Percentiles rank a stretch among this genome's conserved stretches.
Conservation (phyloP, 1,139 yeast species). For the Blastobotrys capitulatus region DNA sequence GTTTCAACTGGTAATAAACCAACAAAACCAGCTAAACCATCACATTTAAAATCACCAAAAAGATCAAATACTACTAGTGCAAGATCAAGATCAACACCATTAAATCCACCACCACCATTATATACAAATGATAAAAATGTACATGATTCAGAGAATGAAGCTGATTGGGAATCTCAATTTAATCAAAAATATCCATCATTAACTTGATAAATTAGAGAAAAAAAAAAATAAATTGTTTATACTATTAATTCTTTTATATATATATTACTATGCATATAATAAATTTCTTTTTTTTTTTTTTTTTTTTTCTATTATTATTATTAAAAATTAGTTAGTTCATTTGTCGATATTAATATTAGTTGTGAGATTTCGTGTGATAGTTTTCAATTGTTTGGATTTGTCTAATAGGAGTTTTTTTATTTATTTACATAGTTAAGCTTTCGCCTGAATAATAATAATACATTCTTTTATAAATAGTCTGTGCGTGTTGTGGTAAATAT, state of each 20-base stretch:
- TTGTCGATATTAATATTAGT: too few species aligned
- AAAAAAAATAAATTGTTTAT: neutral
- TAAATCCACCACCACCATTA: neutral
- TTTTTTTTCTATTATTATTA: too few species aligned
- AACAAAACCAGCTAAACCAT: conserved; percentile 12
- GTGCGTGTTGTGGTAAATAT: conserved; percentile 26
- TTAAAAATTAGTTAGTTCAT: too few species aligned
- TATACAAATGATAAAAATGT: neutral
- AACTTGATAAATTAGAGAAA: too few species aligned
- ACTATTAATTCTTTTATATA: too few species aligned
- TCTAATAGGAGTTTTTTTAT: neutral
- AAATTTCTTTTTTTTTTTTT: too few species aligned
- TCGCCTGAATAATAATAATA: conserved; percentile 23
- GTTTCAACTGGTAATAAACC: too few species aligned
- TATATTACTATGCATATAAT: too few species aligned
- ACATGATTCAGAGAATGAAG: conserved; percentile 4
- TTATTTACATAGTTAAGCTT: neutral
- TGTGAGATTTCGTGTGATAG: too few species aligned
- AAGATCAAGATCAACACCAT: neutral
- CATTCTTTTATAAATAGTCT: conserved; percentile 19
- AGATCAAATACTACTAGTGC: neutral
- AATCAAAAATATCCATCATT: conserved; percentile 28
- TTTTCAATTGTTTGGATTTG: too few species aligned
- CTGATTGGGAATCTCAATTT: conserved; percentile 29
- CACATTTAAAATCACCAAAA: conserved; percentile 13